Base-by-base conservation (phyloP, 2,329 filamentous ascomycete genomes). In the Dactylellina cionopaga region DNA sequence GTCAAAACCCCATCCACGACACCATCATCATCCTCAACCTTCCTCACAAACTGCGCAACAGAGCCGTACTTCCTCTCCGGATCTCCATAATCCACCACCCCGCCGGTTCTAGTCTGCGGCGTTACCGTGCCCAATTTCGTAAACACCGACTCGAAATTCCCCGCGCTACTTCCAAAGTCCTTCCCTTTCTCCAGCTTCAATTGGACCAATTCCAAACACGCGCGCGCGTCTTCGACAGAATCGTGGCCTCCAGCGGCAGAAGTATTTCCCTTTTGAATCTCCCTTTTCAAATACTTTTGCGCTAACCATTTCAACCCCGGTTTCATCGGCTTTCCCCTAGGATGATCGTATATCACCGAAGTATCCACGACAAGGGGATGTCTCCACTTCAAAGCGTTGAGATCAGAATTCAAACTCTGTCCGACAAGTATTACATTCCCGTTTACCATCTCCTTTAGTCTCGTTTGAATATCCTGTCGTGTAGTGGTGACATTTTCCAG, bases 291-390 rank as follows among this genome's bases (percentile, higher is more conserved):
- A 77, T 94, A 96, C 78, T 94, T 95, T 76, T 94, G 89, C 0
- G 90, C 86, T 1, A 99, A 87, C 84, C 88, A 98, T 81, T 96
- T 97, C 62, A 99, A 85, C 1, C 91, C 92, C 39, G 92, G 92
- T 79, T 96, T 98, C 74, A 96, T 85, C 0, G 94, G 94, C 0
- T 92, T 89, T 0, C 95, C 95, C 33, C 92, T 89, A 7, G 92
- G 90, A 79, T 99, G 95, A 0, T 94, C 93, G 79, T 91, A 99
- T 56, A 96, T 85, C 33, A 98, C 85, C 10, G 92, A 88, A 0
- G 95, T 98, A 80, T 99, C 95, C 78, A 97, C 87, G 76, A 99
- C 89, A 81, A 93, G 96, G 0, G 95, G 95, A 79, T 98, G 95
- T 0, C 92, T 90, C 71, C 97, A 84, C 78, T 89, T 90, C 25